Conservation (phyloP, 352 stramenopile species). For the Pythium coloratum region DNA sequence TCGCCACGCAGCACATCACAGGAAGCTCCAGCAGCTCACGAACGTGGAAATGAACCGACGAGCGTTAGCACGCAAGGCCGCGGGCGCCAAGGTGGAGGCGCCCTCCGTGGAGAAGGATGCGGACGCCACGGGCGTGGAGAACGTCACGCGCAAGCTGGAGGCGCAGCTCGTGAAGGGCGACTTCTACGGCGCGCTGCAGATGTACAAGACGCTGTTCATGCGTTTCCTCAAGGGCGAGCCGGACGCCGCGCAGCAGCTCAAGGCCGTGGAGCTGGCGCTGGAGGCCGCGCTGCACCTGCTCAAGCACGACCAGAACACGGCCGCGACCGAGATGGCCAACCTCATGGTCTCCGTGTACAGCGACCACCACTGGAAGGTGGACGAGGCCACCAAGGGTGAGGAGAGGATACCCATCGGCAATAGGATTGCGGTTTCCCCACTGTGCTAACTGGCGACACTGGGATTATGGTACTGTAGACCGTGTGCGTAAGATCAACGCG, state of each 20-base stretch:
- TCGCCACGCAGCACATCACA: background rate
- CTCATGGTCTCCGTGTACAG: conserved; percentile 75
- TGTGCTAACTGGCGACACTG: too few relatives aligned
- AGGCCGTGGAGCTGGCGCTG: conserved; percentile 62
- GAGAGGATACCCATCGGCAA: background rate
- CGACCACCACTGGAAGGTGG: conserved; percentile 67
- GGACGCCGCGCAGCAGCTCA: conserved; percentile 51
- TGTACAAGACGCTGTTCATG: conserved; percentile 92
- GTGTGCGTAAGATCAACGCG: conserved; percentile 59
- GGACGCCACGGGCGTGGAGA: conserved; percentile 62
- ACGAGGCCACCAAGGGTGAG: conserved; percentile 67
- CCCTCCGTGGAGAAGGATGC: conserved; percentile 18
- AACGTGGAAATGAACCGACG: conserved; percentile 63
- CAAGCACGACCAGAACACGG: conserved; percentile 73
- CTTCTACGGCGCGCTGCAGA: conserved; percentile 87
- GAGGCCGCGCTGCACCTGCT: conserved; percentile 67
- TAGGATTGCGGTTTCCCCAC: too few relatives aligned
- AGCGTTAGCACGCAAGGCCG: conserved; percentile 64
- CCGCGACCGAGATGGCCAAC: conserved; percentile 78
- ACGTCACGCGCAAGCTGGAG: conserved; percentile 78
- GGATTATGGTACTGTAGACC: conserved; percentile 13
- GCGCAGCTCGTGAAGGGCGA: conserved; percentile 70
- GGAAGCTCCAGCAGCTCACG: background rate
- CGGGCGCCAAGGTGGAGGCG: conserved; percentile 41
- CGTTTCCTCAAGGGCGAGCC: conserved; percentile 77